Evolutionary conservation across 106 monocot genomes (phyloP), one percentile per base, ranked within the genome.

Genomic region (Ottelia alismoides): DNA sequence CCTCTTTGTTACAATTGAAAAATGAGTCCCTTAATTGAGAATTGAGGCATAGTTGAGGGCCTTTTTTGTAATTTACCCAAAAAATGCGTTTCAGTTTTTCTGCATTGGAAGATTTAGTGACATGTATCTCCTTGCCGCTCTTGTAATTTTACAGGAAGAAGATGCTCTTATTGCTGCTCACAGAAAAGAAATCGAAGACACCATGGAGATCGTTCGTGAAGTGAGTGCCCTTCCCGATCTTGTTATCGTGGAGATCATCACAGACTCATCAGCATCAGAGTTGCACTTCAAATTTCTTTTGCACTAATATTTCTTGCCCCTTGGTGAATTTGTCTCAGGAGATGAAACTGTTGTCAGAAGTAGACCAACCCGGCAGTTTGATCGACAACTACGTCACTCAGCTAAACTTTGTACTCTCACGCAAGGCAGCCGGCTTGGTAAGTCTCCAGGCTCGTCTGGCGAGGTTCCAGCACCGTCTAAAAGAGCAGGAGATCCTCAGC

Each of bases 271-370:
- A n/a, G n/a, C n/a, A n/a, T n/a, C n/a, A n/a, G n/a, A n/a, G n/a
- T n/a, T n/a, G n/a, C n/a, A n/a, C n/a, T n/a, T n/a, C n/a, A n/a
- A n/a, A n/a, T n/a, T n/a, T n/a, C n/a, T n/a, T n/a, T n/a, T n/a
- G n/a, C n/a, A n/a, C n/a, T n/a, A n/a, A n/a, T n/a, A n/a, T n/a
- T n/a, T n/a, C n/a, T n/a, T n/a, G n/a, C n/a, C n/a, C n/a, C n/a
- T 25, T n/a, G 27, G 10, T 53, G n/a, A 11, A 53, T 31, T 29
- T 48, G 3, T 21, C 27, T 25, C 64, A 90, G 90, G 90, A 90
- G 58, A 90, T 90, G 90, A 90, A 84, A 60, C 44, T 90, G 47
- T 54, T 90, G 75, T 76, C 80, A 21, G 90, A 84, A 55, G 84
- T 85, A 1, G 84, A 90, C 28, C 80, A 90, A 43, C 90, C 90